Evolutionary conservation across 331 rosid genomes (phyloP), one percentile per base, ranked within the genome.

Genomic region (Quercus lobata): DNA sequence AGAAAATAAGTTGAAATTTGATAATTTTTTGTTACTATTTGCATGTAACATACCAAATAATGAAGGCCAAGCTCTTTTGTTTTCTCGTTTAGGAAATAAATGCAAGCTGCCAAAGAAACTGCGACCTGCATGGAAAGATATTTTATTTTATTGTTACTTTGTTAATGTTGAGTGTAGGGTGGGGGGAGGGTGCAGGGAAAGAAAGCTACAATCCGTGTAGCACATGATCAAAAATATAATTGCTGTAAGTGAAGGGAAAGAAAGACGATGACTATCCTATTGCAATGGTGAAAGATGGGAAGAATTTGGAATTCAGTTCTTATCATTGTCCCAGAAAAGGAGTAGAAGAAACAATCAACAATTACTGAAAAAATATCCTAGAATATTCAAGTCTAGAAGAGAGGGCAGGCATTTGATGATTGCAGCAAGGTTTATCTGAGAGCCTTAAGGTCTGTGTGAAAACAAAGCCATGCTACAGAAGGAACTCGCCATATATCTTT

Each of bases 61-160:
- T 75, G 84, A 55, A 88, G 18, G 79, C 90, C 89, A 96, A 63
- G 89, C 97, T 96, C 89, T n/a, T 96, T 91, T 3, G 96, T 93
- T 88, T 96, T 96, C 86, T 96, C 99, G 10, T 93, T 89, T 7
- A 91, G 97, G 83, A 93, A 93, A 83, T 96, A 93, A 90, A 96
- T 87, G 93, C 97, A 91, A 69, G 98, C 98, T 49, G 94, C 98
- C 90, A 93, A 80, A 79, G 98, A 93, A 75, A 96, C 86, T 49
- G 99, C 99, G 55, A 96, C 99, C 99, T 93, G 89, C 78, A 74
- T 62, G 65, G 84, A 84, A 46, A 79, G 30, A 71, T 0, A 16
- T 66, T 65, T 62, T 34, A 6, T 66, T 65, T 62, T 18, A 2
- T 14, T 34, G 34, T 66, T 66, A 66, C 27, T 34, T 66, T 46